phyloP scores from a whole-genome alignment of 352 stramenopile genomes.

The Pythium biforme region DNA sequence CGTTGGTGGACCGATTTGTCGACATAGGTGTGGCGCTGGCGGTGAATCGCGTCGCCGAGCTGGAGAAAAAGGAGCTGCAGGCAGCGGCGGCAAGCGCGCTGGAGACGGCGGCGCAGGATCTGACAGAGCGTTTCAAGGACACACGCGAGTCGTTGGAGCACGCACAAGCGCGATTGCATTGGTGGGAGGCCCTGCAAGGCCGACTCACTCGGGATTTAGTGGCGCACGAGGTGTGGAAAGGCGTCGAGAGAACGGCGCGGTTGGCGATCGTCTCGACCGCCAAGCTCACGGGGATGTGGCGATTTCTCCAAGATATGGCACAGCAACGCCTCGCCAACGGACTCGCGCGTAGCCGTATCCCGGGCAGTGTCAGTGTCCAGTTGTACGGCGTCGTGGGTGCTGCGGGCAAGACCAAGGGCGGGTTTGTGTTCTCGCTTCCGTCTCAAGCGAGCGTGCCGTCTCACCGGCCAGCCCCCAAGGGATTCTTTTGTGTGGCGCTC shows the following conservation, averaged over 20 bases:
- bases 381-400: conserved; percentile 15
- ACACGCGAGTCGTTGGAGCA: background rate
- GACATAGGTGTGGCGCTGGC: background rate
- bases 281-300: conserved; percentile 13
- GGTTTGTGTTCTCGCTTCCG: conserved; percentile 25
- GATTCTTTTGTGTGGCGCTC: conserved; percentile 22
- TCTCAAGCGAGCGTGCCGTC: background rate
- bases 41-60: background rate
- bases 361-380: conserved; percentile 3
- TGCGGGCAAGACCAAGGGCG: background rate
- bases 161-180: background rate
- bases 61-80: conserved; percentile 13
- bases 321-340: background rate
- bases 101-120: conserved; percentile 8
- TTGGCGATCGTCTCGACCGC: conserved; percentile 2
- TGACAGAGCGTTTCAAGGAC: background rate
- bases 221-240: conserved; percentile 14
- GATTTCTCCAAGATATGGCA: conserved; percentile 8
- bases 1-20: background rate
- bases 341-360: background rate
- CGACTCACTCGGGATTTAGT: conserved; percentile 7
- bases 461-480: background rate
- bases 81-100: background rate
- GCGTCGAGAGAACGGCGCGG: background rate
- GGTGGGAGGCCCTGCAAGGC: background rate